Evolutionary conservation across 352 stramenopile genomes (phyloP), one percentile per base, ranked within the genome.

Genomic region (Phytophthora crassamura): DNA sequence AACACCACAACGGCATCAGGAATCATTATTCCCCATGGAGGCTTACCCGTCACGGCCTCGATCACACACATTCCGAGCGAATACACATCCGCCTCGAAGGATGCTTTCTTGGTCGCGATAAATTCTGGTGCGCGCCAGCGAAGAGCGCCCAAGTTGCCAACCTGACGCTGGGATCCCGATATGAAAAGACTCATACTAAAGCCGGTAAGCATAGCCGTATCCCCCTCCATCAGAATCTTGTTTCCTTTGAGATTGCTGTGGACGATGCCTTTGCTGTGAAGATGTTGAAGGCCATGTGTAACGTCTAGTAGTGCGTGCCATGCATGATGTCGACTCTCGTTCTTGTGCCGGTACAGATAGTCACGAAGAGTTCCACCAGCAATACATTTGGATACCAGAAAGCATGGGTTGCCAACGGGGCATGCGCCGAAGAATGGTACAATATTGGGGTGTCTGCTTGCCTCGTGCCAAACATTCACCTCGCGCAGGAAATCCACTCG

Each of bases 301-400:
- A 48, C 50, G 11, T 40, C 50, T 20, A 59, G 50, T 18, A 59
- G 18, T 14, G 16, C 22, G 12, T 28, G 3, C 50, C 50, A 58
- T 15, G 38, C 3, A 15, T 7, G 25, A 12, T 6, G 15, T 34
- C 25, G n/a, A n/a, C 25, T 18, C 4, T 10, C 7, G 4, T 48
- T 42, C 20, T 25, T 30, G 36, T 48, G 50, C 35, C 14, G 7
- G 18, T 15, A 15, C 11, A 58, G 20, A 32, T 59, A 59, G 12
- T 47, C 25, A 40, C 22, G 22, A n/a, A 59, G 50, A 7, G 50
- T 40, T 3, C 38, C 28, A 4, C n/a, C 36, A 4, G 25, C 16
- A 10, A 58, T 58, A 39, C 16, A n/a, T 25, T 58, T 58, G 36
- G 36, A 58, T 1, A 16, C 50, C 38, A 58, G 38, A 18, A 58